Base-by-base conservation (phyloP, 2,329 filamentous ascomycete species). In the Fulvia fulva region DNA sequence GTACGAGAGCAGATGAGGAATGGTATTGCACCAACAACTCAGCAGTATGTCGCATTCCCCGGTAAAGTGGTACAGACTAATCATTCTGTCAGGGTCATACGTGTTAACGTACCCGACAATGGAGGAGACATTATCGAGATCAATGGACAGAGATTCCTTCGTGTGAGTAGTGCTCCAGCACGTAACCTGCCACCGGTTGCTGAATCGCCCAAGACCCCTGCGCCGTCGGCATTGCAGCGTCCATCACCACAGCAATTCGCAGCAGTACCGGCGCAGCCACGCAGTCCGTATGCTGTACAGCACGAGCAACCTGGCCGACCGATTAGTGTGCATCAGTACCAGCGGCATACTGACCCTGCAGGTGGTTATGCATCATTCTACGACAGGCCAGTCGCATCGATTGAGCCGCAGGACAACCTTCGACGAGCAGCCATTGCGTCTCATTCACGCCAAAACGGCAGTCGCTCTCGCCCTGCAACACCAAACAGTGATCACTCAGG, bases 301-400 rank as follows among this genome's bases (percentile, higher is more conserved):
- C 23, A 28, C 7, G 11, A 50, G 26, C 47, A 50, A 19, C n/a
- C 16, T 32, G 47, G 22, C 12, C 22, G 23, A 16, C 47, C 23
- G 47, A n/a, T 25, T 12, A 28, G n/a, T 25, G 23, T 22, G 12
- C 57, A 60, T 21, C 21, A 43, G 30, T 46, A 46, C 6, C 53
- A 50, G n/a, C 53, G 41, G 19, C 53, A 52, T 37, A 26, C 55
- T 28, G 34, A 57, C 11, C 14, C 34, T 7, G 52, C 57, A 52
- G 47, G 45, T 43, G 43, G 19, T 30, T 45, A 53, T 41, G 34
- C 53, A 19, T 49, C 53, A 19, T 49, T 47, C 11, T 57, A 63
- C 16, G 64, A 67, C 34, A 56, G 63, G 16, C 63, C 64, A 16
- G 50, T 67, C 19, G 60, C 61, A 23, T 67, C 65, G 2, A 67